Evolutionary conservation across 805 yeast genomes (phyloP).

Genomic region (Lipomyces kockii): DNA sequence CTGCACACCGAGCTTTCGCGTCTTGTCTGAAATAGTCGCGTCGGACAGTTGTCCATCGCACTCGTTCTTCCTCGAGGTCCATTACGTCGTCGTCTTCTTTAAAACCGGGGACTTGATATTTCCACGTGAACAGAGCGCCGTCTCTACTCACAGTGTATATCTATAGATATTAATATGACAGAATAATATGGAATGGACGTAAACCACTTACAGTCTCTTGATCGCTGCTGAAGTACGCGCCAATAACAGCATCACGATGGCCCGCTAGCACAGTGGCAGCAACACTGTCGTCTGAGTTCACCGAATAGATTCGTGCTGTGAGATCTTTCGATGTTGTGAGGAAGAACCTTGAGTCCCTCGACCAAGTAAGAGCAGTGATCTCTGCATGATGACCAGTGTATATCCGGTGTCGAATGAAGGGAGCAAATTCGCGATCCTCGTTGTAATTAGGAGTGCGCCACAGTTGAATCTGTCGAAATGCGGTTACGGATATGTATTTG

Average conservation of each 20-base stretch:
- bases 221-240: conserved; percentile 82
- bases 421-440: conserved; percentile 93
- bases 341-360: conserved; percentile 85
- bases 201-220: conserved; percentile 65
- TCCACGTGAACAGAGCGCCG: conserved; percentile 94
- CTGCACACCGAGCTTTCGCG: conserved; percentile 74
- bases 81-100: conserved; percentile 52
- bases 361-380: conserved; percentile 81
- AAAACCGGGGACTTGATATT: conserved; percentile 63
- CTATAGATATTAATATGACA: conserved; percentile 8
- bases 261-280: conserved; percentile 91
- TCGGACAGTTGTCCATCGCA: conserved; percentile 78
- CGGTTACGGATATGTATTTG: conserved; percentile 79
- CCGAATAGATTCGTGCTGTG: conserved; percentile 82
- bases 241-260: conserved; percentile 84
- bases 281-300: conserved; percentile 66
- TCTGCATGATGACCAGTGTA: conserved; percentile 93
- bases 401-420: conserved; percentile 86
- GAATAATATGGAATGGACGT: neutral
- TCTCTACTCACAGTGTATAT: conserved; percentile 92
- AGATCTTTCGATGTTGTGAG: conserved; percentile 87
- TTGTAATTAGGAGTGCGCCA: conserved; percentile 85
- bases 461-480: conserved; percentile 80
- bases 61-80: conserved; percentile 46
- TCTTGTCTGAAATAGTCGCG: conserved; percentile 76